Percentiles rank a stretch among this genome's conserved stretches.
phyloP scores from a whole-genome alignment of 179 eudicot species.

The Gypsophila paniculata region DNA sequence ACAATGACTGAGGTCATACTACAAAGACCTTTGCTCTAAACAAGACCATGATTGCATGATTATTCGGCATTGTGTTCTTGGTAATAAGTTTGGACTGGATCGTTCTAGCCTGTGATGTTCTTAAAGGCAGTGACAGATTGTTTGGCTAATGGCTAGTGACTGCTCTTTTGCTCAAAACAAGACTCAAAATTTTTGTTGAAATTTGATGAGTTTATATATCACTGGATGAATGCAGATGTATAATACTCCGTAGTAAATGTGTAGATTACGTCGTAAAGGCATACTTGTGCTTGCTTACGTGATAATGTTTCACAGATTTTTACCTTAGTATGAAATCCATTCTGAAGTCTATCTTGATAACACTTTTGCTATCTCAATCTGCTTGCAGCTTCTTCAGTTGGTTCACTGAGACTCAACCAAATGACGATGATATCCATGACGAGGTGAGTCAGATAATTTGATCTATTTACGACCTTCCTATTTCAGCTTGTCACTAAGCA shows the following conservation, averaged over 20 bases:
- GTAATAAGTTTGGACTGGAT: too few relatives aligned
- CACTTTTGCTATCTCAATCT: background rate
- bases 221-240: background rate
- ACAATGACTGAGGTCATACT: background rate
- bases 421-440: slow-evolving; percentile 57
- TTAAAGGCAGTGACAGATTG: too few relatives aligned
- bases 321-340: background rate
- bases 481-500: background rate
- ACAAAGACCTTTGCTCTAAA: background rate
- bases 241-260: background rate
- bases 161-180: background rate
- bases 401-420: slow-evolving; percentile 59
- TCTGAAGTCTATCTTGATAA: background rate
- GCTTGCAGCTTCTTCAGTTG: slow-evolving; percentile 85
- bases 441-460: slow-evolving; percentile 45
- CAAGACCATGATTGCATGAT: background rate
- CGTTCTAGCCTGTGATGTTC: too few relatives aligned
- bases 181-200: background rate
- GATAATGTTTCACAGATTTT: background rate
- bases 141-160: too few relatives aligned
- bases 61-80: background rate
- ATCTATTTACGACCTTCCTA: background rate
- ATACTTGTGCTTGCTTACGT: background rate
- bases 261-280: background rate
- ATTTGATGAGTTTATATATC: background rate